Base-by-base conservation (phyloP, 441 rosid genomes). In the Brassica hybrid region DNA sequence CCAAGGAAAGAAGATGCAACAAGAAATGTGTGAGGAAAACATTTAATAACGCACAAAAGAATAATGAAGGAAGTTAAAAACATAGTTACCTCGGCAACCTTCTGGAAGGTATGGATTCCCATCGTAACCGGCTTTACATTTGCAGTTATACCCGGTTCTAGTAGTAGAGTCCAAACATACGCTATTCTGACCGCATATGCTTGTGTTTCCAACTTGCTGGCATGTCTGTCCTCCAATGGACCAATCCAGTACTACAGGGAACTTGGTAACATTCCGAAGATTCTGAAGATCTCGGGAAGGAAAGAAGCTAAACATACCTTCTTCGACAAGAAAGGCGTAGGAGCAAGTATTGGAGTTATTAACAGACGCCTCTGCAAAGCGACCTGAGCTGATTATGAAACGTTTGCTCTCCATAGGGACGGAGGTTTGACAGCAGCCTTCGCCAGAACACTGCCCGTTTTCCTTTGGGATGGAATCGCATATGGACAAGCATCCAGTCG, bases 71-170 rank as follows among this genome's bases (percentile, higher is more conserved):
- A 27, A 27, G 32, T 27, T 27, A 27, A 27, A 27, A 41, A 12
- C 8, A n/a, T 9, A 19, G 41, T 66, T 79, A 86, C 86, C 86
- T 87, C 86, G 9, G 16, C 72, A 69, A 3, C 45, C 48, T 0
- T 5, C 2, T 50, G 1, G 6, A 30, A 27, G 62, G 45, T 69
- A 69, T 5, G 72, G 72, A 69, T 69, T 69, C 27, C 72, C 72
- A 7, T 67, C 9, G 4, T 6, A 50, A 7, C 72, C 71, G 2
- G 14, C 4, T 0, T 23, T 11, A 67, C 72, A 50, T 50, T 11
- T 30, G 27, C 72, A 68, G 25, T 1, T 0, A 50, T 68, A 68
- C 5, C 72, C 72, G 0, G 19, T 7, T 23, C 18, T 8, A 0
- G 7, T 8, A 13, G 18, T 6, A 23, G 59, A 23, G 6, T 45